These are phyloP conservation scores for Wallemia mellicola DNA, from an alignment of 1,284 basidiomycete species.

Conservation along the genomic window DNA sequence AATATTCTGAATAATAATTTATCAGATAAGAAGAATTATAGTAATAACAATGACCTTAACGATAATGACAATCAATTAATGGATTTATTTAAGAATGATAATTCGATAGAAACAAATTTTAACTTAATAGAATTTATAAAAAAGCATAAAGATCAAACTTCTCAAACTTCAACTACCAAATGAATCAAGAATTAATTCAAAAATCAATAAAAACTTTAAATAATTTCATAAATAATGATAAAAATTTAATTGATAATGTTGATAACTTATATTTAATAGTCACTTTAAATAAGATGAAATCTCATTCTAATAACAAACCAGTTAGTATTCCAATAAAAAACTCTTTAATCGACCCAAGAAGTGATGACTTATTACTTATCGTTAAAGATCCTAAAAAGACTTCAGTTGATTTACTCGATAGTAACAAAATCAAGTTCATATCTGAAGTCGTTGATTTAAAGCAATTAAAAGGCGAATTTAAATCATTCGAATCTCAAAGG, in stretches of 20 bases:
- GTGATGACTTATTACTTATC: background rate
- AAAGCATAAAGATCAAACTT: background rate
- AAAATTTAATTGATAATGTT: background rate
- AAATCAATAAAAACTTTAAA: background rate
- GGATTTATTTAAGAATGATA: background rate
- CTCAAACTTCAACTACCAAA: background rate
- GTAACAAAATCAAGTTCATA: background rate
- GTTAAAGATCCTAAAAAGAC: background rate
- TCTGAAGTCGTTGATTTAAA: background rate
- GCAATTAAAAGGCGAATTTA: background rate
- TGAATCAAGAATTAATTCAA: background rate
- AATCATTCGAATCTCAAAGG: background rate
- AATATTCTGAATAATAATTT: too few species aligned
- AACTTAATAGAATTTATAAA: background rate
- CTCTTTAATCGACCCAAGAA: background rate
- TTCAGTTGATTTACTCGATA: background rate
- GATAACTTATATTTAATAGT: background rate
- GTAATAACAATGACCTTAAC: background rate
- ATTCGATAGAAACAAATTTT: background rate
- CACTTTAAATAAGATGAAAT: background rate
- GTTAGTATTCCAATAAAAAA: background rate
- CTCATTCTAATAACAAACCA: background rate
- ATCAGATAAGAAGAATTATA: too few species aligned
- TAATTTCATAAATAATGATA: background rate
- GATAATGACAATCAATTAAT: background rate